These are phyloP conservation scores for Pseudopyricularia javanii DNA, from an alignment of 2,329 filamentous ascomycete species.

Conservation along the genomic window DNA sequence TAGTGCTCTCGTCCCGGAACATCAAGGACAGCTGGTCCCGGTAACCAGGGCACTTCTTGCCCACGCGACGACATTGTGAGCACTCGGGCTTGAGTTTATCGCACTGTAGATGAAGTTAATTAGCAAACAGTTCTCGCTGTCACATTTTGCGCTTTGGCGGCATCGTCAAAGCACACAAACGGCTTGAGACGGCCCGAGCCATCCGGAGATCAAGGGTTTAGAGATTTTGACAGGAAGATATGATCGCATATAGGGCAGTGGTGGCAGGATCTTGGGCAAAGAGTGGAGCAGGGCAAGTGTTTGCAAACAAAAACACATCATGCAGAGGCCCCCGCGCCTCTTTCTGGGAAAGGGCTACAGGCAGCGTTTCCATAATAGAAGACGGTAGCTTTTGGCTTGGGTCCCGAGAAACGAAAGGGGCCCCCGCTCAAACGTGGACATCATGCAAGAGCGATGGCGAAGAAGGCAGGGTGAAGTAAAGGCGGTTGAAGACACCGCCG, in stretches of 20 bases:
- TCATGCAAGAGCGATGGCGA: not conserved
- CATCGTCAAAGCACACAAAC: not conserved
- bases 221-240: not conserved
- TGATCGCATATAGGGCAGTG: not conserved
- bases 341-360: too few species aligned
- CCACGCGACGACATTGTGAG: constrained; percentile 48
- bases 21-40: constrained; percentile 51
- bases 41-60: constrained; percentile 50
- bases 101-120: constrained; percentile 28
- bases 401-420: not conserved
- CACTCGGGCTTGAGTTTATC: constrained; percentile 49
- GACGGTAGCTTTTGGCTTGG: too few species aligned
- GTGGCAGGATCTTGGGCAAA: not conserved
- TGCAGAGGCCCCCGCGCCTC: not conserved
- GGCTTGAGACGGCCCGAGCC: not conserved
- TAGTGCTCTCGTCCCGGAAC: constrained; percentile 54
- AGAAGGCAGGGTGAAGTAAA: not conserved
- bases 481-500: not conserved
- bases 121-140: not conserved
- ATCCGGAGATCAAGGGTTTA: not conserved
- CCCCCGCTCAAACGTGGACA: not conserved
- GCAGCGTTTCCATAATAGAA: too few species aligned
- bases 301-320: not conserved
- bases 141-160: not conserved
- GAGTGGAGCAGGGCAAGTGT: not conserved